Evolutionary conservation across 495 filamentous ascomycete genomes (phyloP), one percentile per base, ranked within the genome.

Genomic region (Geopyxis carbonaria): DNA sequence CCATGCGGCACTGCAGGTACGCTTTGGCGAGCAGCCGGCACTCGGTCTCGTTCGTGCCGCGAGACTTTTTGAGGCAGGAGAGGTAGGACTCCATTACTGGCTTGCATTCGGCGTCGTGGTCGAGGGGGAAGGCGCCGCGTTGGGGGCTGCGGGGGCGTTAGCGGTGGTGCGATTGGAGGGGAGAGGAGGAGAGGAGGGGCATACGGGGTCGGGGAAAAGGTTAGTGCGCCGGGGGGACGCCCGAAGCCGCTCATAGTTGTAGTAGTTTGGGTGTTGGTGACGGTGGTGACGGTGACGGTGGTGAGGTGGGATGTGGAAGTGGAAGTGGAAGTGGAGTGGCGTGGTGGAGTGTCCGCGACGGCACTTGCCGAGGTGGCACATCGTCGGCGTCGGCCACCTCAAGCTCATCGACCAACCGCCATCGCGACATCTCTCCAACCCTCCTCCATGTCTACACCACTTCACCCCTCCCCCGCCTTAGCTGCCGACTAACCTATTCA

Each of bases 41-140:
- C 43, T 83, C 76, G 36, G 78, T 65, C 42, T 87, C 78, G 47
- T 95, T 95, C 24, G 78, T 72, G 5, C 89, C 89, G 43, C 69
- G 73, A 31, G 75, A 71, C 37, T 68, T 72, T 48, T 83, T 86
- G 45, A 97, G 69, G 57, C 89, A 95, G 40, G 66, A 65, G 31
- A 97, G 68, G 54, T 97, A 97, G 30, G 65, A 65, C 5, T 63
- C 67, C 68, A 94, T 93, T 38, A 89, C 67, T 38, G 75, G 63
- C 57, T 86, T 93, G 70, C 89, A 97, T 64, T 97, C 89, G 50
- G 84, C 86, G 52, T 92, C 84, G 47, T 93, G 87, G 56, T 97
- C 89, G 31, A 97, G 75, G 16, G 89, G 89, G 53, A 97, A 97
- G 57, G 83, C 91, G 31, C 89, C 89, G 39, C 89, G 79, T 58